Conservation (phyloP, 805 yeast genomes). For the Clavispora santaluciae region DNA sequence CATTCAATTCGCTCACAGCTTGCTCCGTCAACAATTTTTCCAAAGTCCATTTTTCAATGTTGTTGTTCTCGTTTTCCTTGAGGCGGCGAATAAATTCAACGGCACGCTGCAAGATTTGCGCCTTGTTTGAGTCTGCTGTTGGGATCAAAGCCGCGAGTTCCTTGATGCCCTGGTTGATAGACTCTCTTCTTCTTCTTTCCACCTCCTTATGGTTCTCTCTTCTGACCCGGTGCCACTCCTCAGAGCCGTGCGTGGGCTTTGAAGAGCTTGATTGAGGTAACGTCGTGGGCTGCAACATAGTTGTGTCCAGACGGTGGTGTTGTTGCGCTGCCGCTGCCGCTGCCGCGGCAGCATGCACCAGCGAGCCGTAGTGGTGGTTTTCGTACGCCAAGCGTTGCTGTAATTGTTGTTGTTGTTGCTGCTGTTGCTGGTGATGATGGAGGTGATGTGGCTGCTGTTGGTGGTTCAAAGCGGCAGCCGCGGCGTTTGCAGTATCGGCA, state of each 20-base stretch:
- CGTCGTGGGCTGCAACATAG: constrained; percentile 32
- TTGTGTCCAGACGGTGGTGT: constrained; percentile 16
- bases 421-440: constrained; percentile 18
- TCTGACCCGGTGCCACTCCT: constrained; percentile 79
- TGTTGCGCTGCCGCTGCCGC: constrained; percentile 8
- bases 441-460: constrained; percentile 20
- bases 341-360: constrained; percentile 11
- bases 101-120: constrained; percentile 82
- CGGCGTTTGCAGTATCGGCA: constrained; percentile 19
- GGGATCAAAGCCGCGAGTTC: constrained; percentile 76
- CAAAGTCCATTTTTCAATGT: constrained; percentile 91
- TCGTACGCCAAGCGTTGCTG: constrained; percentile 17
- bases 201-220: constrained; percentile 94
- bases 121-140: constrained; percentile 80
- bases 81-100: constrained; percentile 86
- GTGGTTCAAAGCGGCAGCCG: constrained; percentile 20
- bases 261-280: constrained; percentile 19
- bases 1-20: constrained; percentile 77
- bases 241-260: constrained; percentile 69
- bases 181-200: constrained; percentile 86
- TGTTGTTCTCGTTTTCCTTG: constrained; percentile 83
- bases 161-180: constrained; percentile 81
- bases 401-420: constrained; percentile 18
- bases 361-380: constrained; percentile 17
- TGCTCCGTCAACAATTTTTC: constrained; percentile 91